These are phyloP conservation scores for Schizophyllum amplum DNA, from an alignment of 1,284 basidiomycete species.

Conservation along the genomic window DNA sequence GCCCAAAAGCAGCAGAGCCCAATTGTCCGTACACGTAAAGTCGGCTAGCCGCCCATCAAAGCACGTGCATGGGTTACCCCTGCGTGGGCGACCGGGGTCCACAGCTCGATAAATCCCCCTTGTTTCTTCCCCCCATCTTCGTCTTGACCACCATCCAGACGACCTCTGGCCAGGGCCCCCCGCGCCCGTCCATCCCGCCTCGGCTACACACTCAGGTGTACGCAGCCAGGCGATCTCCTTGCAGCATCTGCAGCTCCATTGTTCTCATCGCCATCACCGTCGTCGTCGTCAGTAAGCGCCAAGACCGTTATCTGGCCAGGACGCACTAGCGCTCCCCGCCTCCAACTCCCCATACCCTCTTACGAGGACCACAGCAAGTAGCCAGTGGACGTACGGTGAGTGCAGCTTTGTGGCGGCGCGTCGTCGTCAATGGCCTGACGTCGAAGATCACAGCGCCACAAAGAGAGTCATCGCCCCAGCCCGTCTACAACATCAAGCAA, in stretches of 20 bases:
- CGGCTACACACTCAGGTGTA: not conserved
- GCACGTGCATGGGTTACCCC: not conserved
- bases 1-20: not conserved
- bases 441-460: not conserved
- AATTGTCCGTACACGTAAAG: not conserved
- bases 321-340: not conserved
- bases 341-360: not conserved
- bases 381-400: not conserved
- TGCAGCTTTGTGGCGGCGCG: not conserved
- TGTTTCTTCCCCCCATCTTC: not conserved
- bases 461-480: not conserved
- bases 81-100: not conserved
- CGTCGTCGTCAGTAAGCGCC: not conserved
- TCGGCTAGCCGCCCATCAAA: not conserved
- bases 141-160: not conserved
- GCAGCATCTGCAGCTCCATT: not conserved
- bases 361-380: not conserved
- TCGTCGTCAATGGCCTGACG: not conserved
- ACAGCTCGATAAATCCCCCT: not conserved
- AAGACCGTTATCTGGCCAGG: not conserved
- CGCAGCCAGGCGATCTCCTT: not conserved
- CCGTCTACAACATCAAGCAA: not conserved
- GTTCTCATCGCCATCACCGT: not conserved
- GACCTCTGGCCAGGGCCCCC: not conserved
- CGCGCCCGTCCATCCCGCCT: not conserved